Base-by-base conservation (phyloP, 345 rosid species). In the Excoecaria cochinchinensis region DNA sequence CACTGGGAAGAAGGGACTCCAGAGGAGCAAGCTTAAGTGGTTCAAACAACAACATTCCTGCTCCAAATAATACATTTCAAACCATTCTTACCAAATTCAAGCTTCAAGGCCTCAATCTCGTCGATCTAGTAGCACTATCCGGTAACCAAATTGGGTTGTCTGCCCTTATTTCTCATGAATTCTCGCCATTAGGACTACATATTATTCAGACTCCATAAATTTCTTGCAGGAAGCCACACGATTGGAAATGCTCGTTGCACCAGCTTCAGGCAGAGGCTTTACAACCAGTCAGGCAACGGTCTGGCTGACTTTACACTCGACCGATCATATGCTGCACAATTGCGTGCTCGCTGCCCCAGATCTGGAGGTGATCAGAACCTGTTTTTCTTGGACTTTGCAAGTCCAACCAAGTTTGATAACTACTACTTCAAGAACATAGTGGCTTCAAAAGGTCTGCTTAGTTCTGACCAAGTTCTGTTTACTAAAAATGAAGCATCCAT, bases 191-290 rank as follows among this genome's bases (percentile, higher is more conserved):
- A 53, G 57, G 19, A 39, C 16, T 0, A 38, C 0, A 8, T 4
- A 39, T n/a, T 0, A 40, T n/a, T 52, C 0, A 5, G 3, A 16
- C 69, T 31, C 46, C 7, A 58, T 72, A 7, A 46, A 14, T 47
- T 70, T 70, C 9, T 66, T 59, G 67, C 79, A 80, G 83, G 83
- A 67, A 91, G 97, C 78, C 99, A 95, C 84, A 92, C 97, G 10
- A 95, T 92, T 0, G 99, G 99, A 78, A 82, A 89, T 81, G 74
- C 97, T 14, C 83, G 95, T 73, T 92, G 99, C 89, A 87, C 92
- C 25, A 86, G 88, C 84, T 95, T 95, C 87, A 88, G 97, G 81
- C 97, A 95, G 86, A 92, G 97, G 69, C 86, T 95, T 13, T 95
- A 92, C 90, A 80, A 80, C 77, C 83, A 80, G 59, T 48, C 83